Evolutionary conservation across 2,329 filamentous ascomycete species (phyloP), one percentile per base, ranked within the genome.

Genomic region (Xylogone sp.): DNA sequence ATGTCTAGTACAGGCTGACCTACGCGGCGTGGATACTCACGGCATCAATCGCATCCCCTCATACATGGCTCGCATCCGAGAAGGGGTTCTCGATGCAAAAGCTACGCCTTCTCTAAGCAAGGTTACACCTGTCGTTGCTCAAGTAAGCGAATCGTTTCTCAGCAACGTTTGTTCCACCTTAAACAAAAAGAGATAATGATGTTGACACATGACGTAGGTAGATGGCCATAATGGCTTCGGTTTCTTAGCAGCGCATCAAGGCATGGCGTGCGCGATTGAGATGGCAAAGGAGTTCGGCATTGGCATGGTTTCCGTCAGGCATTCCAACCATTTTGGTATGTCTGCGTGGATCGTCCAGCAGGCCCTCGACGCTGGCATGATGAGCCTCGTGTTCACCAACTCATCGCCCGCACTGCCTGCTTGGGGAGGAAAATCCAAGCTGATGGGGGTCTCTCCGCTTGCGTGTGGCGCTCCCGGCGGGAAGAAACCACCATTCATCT

Each of bases 291-390:
- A 70, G 1, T 83, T 77, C 60, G 88, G 88, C 12, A 88, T 93
- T 56, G 89, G 88, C 21, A 84, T 94, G 79, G 86, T 86, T 0
- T 82, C 79, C 52, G 75, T 93, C 62, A 87, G 84, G 67, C 85
- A 87, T 68, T 88, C 84, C 42, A 93, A 93, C 61, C 88, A 93
- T 67, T 92, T 88, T 61, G 89, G 89, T 49, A 94, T 94, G 88
- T 79, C 79, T 3, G 88, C 89, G 0, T 93, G 88, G 86, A 65
- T 91, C 0, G 87, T 91, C 10, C 85, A 89, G 65, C 84, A 90
- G 68, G 89, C 88, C 0, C 68, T 92, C 13, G 86, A 93, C 52
- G 83, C 79, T 1, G 75, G 77, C 34, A 83, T 88, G 79, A 84
- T 88, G 86, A 57, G 57, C 48, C 52, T 70, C 2, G 67, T 65